phyloP scores from a whole-genome alignment of 2,329 filamentous ascomycete species.

The Elsinoe australis region DNA sequence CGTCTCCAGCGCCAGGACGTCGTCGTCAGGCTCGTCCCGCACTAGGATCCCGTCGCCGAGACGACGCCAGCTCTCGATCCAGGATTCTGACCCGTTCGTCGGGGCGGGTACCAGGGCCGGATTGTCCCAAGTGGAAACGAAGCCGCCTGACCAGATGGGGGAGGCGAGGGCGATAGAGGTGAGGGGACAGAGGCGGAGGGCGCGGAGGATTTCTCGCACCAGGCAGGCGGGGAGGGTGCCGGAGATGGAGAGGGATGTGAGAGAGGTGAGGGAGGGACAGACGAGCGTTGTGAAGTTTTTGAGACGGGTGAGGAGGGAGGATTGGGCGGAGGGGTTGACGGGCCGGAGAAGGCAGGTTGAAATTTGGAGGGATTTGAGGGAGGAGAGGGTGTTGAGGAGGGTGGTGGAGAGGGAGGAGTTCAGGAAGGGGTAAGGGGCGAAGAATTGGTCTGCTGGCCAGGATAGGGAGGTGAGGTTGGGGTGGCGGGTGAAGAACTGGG shows the following conservation, averaged over 20 bases:
- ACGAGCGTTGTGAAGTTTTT: background rate
- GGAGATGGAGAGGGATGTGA: background rate
- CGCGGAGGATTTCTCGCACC: background rate
- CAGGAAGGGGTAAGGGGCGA: too few relatives aligned
- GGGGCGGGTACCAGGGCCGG: background rate
- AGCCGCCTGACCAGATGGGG: background rate
- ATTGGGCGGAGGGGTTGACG: background rate
- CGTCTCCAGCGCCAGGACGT: background rate
- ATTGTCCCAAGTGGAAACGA: background rate
- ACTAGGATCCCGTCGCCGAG: background rate
- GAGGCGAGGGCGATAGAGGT: background rate
- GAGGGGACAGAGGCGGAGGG: conserved; percentile 9
- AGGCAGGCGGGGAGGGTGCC: background rate
- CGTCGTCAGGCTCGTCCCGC: background rate
- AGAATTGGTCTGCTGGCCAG: conserved; percentile 5
- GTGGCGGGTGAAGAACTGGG: conserved; percentile 1
- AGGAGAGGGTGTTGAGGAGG: too few relatives aligned
- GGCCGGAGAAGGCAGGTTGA: background rate
- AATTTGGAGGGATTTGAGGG: background rate
- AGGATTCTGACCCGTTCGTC: background rate
- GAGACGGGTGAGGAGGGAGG: background rate
- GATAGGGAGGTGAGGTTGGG: background rate
- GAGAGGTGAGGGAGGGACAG: background rate
- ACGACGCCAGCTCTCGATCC: background rate
- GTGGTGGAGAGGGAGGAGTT: too few relatives aligned